Conservation (phyloP, 2,329 filamentous ascomycete genomes). For the Cercospora beticola region DNA sequence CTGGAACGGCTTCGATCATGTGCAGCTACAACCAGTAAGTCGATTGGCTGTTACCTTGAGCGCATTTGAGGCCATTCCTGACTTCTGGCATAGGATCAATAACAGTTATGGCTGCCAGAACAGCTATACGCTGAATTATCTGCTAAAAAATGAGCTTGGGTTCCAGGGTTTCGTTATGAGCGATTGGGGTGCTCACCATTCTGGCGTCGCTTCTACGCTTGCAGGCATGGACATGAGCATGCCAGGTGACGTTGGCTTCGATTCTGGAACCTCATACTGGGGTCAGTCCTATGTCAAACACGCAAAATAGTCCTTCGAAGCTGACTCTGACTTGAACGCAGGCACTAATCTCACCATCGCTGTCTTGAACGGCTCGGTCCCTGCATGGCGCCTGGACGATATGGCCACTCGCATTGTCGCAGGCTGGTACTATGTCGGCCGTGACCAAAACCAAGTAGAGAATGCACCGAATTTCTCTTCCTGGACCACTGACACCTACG, state of each 20-base stretch:
- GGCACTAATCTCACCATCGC: slow-evolving; percentile 28
- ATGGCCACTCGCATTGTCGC: slow-evolving; percentile 36
- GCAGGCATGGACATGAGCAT: slow-evolving; percentile 72
- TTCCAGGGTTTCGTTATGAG: slow-evolving; percentile 45
- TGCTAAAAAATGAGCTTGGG: slow-evolving; percentile 63
- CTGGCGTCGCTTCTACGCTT: slow-evolving; percentile 63
- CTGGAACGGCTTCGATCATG: slow-evolving; percentile 54
- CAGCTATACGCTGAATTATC: slow-evolving; percentile 57
- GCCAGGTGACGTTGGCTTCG: slow-evolving; percentile 67
- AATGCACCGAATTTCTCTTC: slow-evolving; percentile 76
- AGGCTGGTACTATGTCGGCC: slow-evolving; percentile 32
- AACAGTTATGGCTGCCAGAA: slow-evolving; percentile 63
- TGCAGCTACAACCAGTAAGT: slow-evolving; percentile 54
- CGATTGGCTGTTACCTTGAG: neutral
- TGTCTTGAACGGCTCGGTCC: slow-evolving; percentile 38
- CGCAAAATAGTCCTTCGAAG: too few relatives aligned
- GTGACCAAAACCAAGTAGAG: slow-evolving; percentile 51
- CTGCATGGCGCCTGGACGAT: slow-evolving; percentile 35
- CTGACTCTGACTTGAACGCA: too few relatives aligned
- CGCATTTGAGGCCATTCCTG: neutral
- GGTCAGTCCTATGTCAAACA: too few relatives aligned
- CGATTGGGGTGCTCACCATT: slow-evolving; percentile 71
- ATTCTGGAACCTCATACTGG: slow-evolving; percentile 29
- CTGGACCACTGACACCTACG: slow-evolving; percentile 77
- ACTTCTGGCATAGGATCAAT: slow-evolving; percentile 39